These are phyloP conservation scores for Corinectria fuckeliana DNA, from an alignment of 2,329 filamentous ascomycete species.

Conservation along the genomic window DNA sequence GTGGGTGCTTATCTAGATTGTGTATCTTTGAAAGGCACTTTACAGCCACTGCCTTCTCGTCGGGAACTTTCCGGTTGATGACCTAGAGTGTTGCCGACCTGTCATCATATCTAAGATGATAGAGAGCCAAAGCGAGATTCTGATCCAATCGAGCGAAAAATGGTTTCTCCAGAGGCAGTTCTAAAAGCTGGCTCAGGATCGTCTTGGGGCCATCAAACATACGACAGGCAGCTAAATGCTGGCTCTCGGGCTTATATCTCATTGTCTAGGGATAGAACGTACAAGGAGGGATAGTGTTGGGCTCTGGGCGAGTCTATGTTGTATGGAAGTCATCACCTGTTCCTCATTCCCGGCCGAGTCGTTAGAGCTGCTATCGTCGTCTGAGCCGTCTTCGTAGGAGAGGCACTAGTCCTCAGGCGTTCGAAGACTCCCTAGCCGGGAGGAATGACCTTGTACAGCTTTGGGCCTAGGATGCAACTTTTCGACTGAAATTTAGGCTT, in stretches of 20 bases:
- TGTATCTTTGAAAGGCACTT: conserved; percentile 7
- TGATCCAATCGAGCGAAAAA: neutral
- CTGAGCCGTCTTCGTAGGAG: neutral
- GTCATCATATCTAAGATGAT: conserved; percentile 1
- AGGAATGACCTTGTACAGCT: neutral
- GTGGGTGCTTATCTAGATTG: neutral
- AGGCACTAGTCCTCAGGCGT: neutral
- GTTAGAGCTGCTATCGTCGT: neutral
- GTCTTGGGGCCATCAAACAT: conserved; percentile 1
- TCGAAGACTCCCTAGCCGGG: conserved; percentile 4
- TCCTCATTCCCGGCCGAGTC: neutral
- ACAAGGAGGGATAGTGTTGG: neutral
- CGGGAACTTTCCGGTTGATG: conserved; percentile 15
- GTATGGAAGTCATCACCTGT: neutral
- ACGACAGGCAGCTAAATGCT: conserved; percentile 9
- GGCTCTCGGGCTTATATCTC: conserved; percentile 1
- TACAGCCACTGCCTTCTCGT: conserved; percentile 9
- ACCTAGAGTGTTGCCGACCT: conserved; percentile 12
- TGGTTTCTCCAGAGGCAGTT: neutral
- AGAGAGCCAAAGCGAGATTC: conserved; percentile 2
- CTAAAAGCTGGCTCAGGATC: neutral
- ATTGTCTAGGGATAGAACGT: neutral
- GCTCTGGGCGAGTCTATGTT: conserved; percentile 5
- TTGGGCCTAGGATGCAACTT: neutral
- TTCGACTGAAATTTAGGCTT: neutral